Conservation (phyloP, 2,329 filamentous ascomycete species). For the Aspergillus latus region DNA sequence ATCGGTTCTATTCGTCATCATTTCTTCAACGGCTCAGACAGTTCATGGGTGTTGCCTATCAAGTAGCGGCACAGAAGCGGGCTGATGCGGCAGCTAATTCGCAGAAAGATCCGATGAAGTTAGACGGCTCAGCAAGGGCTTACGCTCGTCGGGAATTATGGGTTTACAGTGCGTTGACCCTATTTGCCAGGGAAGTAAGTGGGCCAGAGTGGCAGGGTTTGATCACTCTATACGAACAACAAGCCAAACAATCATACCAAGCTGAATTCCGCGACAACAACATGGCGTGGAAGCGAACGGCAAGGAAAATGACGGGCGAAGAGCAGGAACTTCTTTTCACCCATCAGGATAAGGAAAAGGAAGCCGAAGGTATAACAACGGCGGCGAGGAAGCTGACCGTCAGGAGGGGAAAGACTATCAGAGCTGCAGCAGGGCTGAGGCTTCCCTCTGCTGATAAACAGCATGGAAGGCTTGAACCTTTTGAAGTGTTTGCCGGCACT, state of each 20-base stretch:
- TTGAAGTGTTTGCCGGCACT: conserved; percentile 76
- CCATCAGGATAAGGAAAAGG: conserved; percentile 82
- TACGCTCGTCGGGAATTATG: conserved; percentile 72
- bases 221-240: conserved; percentile 76
- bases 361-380: conserved; percentile 65
- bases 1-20: conserved; percentile 69
- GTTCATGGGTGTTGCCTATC: conserved; percentile 80
- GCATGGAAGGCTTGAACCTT: conserved; percentile 69
- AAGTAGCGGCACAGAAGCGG: conserved; percentile 69
- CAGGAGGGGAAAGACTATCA: conserved; percentile 80
- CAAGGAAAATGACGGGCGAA: conserved; percentile 71
- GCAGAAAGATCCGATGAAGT: conserved; percentile 53
- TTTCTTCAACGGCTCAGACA: conserved; percentile 79
- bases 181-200: conserved; percentile 86
- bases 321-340: conserved; percentile 88
- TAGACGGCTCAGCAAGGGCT: conserved; percentile 70
- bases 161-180: conserved; percentile 82
- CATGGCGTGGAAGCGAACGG: conserved; percentile 75
- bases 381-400: conserved; percentile 89
- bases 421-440: conserved; percentile 45
- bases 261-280: conserved; percentile 77
- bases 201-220: conserved; percentile 76
- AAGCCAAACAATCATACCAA: conserved; percentile 74
- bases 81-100: conserved; percentile 57
- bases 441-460: conserved; percentile 51